Evolutionary conservation across 306 rosid species (phyloP), one percentile per base, ranked within the genome.

Genomic region (Cicer judaicum): DNA sequence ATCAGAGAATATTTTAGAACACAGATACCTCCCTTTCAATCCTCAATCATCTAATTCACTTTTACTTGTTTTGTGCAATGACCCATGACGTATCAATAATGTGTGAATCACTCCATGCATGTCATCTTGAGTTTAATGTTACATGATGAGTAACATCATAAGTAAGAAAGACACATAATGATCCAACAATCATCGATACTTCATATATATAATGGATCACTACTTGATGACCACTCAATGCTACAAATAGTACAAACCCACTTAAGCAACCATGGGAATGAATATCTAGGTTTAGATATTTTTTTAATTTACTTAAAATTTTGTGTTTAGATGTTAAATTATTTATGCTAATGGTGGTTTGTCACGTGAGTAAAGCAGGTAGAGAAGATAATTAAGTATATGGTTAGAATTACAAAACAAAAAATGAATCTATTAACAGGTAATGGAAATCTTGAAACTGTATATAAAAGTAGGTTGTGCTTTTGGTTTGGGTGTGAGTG

Each of bases 1-100:
- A 82, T 44, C 74, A 76, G 81, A 84, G 85, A 76, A 85, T 86
- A 68, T 81, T 80, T 86, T 79, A 21, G 52, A 78, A 81, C 90
- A 68, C 89, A 79, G 85, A 85, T 84, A 85, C 80, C 86, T 86
- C 80, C 86, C 89, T 79, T 81, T 90, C 91, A 91, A 77, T 83
- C 88, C 76, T 79, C 90, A 84, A 84, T 90, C 86, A 87, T 89
- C 83, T 76, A 38, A 29, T 81, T 80, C 74, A 82, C 91, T 78
- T 85, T 86, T 76, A 85, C 88, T 75, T 76, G 82, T 79, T 84
- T 82, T 80, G 81, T 69, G 75, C 82, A 75, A 72, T 72, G 76
- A 71, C 79, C 78, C 78, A 77, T 79, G 76, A 84, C 81, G 82
- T 72, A 70, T 85, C 82, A 71, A 60, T 39, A 74, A 72, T 78